phyloP scores from a whole-genome alignment of 495 filamentous ascomycete genomes.

The Glutinoglossum americanum region DNA sequence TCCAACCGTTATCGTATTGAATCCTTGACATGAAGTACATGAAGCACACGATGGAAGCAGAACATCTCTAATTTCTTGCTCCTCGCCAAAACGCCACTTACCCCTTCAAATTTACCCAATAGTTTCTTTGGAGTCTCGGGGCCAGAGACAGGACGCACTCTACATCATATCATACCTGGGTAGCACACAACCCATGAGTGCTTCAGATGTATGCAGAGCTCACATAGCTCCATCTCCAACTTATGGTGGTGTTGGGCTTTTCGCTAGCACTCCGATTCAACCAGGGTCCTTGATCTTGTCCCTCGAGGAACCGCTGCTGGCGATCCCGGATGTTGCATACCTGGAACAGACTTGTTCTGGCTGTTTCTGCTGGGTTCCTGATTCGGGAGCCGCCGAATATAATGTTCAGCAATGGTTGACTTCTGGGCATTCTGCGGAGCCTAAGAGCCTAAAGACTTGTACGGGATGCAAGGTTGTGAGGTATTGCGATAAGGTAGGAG shows the following conservation, averaged over 20 bases:
- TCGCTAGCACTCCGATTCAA: slow-evolving; percentile 11
- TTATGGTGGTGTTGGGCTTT: slow-evolving; percentile 14
- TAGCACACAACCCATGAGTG: background rate
- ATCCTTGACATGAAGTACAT: too few species aligned
- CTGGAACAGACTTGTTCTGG: slow-evolving; percentile 18
- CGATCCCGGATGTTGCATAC: slow-evolving; percentile 11
- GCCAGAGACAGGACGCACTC: background rate
- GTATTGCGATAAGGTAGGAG: slow-evolving; percentile 43
- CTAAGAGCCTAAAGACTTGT: slow-evolving; percentile 28
- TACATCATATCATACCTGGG: background rate
- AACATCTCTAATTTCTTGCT: too few species aligned
- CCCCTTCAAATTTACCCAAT: background rate
- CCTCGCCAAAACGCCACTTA: background rate
- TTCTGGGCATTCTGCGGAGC: slow-evolving; percentile 6
- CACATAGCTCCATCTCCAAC: background rate
- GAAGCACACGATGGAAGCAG: too few species aligned
- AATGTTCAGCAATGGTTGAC: background rate
- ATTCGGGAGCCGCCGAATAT: background rate
- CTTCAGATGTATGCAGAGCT: background rate
- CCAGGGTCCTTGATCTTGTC: slow-evolving; percentile 12
- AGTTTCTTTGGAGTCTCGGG: background rate
- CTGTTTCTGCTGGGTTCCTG: slow-evolving; percentile 18
- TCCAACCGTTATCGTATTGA: too few species aligned
- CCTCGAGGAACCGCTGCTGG: slow-evolving; percentile 14
- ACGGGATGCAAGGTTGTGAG: slow-evolving; percentile 36